Conservation (phyloP, 2,329 filamentous ascomycete genomes). For the Erysiphe pulchra region DNA sequence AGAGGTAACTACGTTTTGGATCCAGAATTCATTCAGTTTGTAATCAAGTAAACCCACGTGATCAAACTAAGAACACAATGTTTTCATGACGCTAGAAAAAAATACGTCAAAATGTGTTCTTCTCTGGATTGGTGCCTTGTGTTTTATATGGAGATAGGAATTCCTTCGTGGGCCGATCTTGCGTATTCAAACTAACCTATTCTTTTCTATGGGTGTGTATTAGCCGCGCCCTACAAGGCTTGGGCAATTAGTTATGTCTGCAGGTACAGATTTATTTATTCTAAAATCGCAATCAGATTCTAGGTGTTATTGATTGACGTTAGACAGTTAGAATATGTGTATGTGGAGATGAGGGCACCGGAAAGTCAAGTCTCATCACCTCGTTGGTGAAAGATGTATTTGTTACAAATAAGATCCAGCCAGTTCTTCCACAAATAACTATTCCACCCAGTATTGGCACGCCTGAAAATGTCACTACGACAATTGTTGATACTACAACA, state of each 20-base stretch:
- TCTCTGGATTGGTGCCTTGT: no score
- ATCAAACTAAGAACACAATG: no score
- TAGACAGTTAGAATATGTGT: slow-evolving; percentile 63
- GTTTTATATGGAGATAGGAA: no score
- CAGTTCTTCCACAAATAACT: slow-evolving; percentile 81
- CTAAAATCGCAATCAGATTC: background rate
- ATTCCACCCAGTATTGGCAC: slow-evolving; percentile 82
- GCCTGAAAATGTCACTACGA: slow-evolving; percentile 89
- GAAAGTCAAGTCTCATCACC: slow-evolving; percentile 80
- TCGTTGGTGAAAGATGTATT: slow-evolving; percentile 95
- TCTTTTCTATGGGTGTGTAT: no score
- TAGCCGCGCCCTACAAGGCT: background rate
- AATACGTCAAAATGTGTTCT: no score
- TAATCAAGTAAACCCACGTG: no score
- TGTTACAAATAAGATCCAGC: slow-evolving; percentile 82
- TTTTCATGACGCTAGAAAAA: no score
- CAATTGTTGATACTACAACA: slow-evolving; percentile 90
- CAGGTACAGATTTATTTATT: slow-evolving; percentile 6
- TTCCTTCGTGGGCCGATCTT: no score
- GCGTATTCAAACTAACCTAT: no score
- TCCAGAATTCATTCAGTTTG: no score
- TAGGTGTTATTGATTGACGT: background rate
- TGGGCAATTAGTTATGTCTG: slow-evolving; percentile 5
- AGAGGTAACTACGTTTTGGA: no score
- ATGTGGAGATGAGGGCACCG: slow-evolving; percentile 87